Evolutionary conservation across 1,284 basidiomycete genomes (phyloP).

Genomic region (Trametes polyzona): DNA sequence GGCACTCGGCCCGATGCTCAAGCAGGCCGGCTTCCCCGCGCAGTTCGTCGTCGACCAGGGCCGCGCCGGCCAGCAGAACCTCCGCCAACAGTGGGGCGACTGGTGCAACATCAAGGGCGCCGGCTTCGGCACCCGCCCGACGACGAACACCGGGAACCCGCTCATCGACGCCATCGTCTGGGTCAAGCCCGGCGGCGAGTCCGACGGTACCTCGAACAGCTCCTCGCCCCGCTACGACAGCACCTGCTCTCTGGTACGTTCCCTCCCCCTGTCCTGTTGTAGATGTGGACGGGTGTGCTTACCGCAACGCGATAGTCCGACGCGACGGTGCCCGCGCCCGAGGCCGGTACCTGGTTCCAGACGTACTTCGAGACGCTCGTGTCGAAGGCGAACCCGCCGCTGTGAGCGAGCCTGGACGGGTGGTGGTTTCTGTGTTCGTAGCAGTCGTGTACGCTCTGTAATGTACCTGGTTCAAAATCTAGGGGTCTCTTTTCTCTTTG

Average conservation of each 20-base stretch:
- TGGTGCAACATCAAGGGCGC: slow-evolving; percentile 67
- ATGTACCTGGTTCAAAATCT: slow-evolving; percentile 16
- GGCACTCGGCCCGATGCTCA: slow-evolving; percentile 54
- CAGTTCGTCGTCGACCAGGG: slow-evolving; percentile 70
- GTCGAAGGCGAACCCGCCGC: slow-evolving; percentile 54
- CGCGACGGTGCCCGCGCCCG: slow-evolving; percentile 57
- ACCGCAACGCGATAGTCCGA: slow-evolving; percentile 42
- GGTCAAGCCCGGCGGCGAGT: slow-evolving; percentile 73
- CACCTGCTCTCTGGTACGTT: slow-evolving; percentile 53
- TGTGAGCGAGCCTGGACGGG: slow-evolving; percentile 42
- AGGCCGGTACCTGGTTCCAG: slow-evolving; percentile 71
- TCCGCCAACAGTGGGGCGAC: slow-evolving; percentile 57
- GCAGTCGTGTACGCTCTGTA: slow-evolving; percentile 14
- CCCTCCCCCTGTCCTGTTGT: not conserved
- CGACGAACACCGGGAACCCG: slow-evolving; percentile 55
- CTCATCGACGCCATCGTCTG: slow-evolving; percentile 67
- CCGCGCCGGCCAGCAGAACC: slow-evolving; percentile 63
- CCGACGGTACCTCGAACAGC: slow-evolving; percentile 64
- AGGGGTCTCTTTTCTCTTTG: slow-evolving; percentile 10
- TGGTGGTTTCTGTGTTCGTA: not conserved
- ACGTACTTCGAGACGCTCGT: slow-evolving; percentile 60
- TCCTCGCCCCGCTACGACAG: slow-evolving; percentile 61
- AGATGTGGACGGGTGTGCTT: not conserved
- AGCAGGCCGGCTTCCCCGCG: slow-evolving; percentile 54
- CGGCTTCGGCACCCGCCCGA: slow-evolving; percentile 65